phyloP scores from a whole-genome alignment of 2,329 filamentous ascomycete species.

The Hypoxylon sp. region DNA sequence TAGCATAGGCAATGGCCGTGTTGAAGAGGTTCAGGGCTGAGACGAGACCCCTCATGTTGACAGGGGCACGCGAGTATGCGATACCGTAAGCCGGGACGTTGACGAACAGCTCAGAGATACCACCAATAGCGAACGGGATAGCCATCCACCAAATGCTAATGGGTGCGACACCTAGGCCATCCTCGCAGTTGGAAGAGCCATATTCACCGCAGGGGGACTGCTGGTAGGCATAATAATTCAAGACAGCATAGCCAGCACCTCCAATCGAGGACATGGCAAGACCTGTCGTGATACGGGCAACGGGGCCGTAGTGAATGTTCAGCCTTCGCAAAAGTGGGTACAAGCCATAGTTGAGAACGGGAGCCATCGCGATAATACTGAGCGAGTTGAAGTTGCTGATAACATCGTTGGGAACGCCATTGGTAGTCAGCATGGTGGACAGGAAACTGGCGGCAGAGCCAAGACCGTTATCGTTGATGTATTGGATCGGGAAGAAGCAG shows the following conservation, averaged over 20 bases:
- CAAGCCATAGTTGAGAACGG: conserved; percentile 64
- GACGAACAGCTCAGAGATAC: conserved; percentile 68
- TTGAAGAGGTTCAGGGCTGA: conserved; percentile 66
- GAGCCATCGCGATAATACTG: conserved; percentile 63
- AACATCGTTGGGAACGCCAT: conserved; percentile 67
- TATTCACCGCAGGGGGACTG: conserved; percentile 60
- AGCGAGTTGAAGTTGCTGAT: conserved; percentile 66
- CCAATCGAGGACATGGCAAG: conserved; percentile 65
- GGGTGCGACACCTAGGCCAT: conserved; percentile 57
- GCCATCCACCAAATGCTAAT: conserved; percentile 72
- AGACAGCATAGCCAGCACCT: conserved; percentile 60
- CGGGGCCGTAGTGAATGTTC: conserved; percentile 63
- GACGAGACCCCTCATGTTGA: conserved; percentile 67
- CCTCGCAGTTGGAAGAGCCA: conserved; percentile 57
- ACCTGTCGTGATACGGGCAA: conserved; percentile 66
- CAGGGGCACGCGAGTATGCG: conserved; percentile 66
- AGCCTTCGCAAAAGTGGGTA: conserved; percentile 62
- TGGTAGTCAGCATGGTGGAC: conserved; percentile 64
- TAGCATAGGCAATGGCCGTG: conserved; percentile 62
- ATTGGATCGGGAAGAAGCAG: conserved; percentile 66
- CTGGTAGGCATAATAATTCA: conserved; percentile 62
- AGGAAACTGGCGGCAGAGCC: conserved; percentile 65
- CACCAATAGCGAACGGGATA: conserved; percentile 65
- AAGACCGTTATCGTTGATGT: conserved; percentile 65
- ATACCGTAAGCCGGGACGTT: conserved; percentile 68